These are phyloP conservation scores for Rhododendron simsii DNA, from an alignment of 148 eudicot species.

Conservation along the genomic window DNA sequence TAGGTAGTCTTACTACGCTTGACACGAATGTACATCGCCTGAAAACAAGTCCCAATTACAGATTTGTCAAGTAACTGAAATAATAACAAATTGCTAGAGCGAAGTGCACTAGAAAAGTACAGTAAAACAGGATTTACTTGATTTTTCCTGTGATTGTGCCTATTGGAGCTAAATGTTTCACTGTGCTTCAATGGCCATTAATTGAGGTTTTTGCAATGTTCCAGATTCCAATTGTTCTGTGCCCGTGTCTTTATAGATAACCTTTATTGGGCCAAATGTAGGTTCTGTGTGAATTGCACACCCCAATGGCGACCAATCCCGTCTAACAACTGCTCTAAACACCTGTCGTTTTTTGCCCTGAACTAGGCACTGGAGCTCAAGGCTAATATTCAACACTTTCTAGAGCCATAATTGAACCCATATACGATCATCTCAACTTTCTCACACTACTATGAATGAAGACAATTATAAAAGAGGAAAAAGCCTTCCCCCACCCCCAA, in stretches of 20 bases:
- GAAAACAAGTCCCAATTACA: constrained; percentile 15
- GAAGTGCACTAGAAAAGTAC: neutral
- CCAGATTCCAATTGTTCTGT: neutral
- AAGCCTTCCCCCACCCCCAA: neutral
- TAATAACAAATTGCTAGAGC: neutral
- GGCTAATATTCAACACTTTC: neutral
- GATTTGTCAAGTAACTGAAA: neutral
- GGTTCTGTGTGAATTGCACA: neutral
- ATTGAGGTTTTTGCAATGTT: neutral
- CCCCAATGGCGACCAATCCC: neutral
- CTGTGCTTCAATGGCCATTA: neutral
- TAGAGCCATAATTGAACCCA: neutral
- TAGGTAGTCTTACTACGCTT: constrained; percentile 87
- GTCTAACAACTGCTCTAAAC: neutral
- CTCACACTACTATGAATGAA: neutral
- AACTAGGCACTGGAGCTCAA: neutral
- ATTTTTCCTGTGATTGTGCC: neutral
- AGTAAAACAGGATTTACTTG: neutral
- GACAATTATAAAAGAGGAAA: neutral
- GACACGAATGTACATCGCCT: constrained; percentile 97
- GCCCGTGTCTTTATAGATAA: neutral
- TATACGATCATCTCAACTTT: neutral
- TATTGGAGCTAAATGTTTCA: neutral
- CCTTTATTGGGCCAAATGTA: neutral
- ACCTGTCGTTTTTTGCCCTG: neutral